Base-by-base conservation (phyloP, 345 rosid genomes). In the Camelina neglecta region DNA sequence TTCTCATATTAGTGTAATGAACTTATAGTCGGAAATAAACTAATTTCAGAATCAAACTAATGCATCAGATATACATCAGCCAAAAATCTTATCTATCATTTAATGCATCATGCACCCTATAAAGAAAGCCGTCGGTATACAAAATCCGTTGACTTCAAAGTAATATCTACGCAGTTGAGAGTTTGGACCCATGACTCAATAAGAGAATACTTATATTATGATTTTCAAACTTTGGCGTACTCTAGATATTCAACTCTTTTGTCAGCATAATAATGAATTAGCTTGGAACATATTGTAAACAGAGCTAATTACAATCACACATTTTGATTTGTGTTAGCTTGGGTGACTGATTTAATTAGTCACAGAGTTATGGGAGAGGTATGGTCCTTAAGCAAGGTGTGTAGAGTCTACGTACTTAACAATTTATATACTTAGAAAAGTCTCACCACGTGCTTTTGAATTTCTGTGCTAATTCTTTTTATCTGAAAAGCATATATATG, bases 371-470 rank as follows among this genome's bases (percentile, higher is more conserved):
- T 7, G 7, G 9, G 9, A 7, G 38, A 35, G 8, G 7, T 18
- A 38, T 38, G 41, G 69, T 29, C 5, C 41, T 29, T 57, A 44
- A 51, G 62, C 33, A 29, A 18, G 31, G 15, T 21, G 50, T 36
- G 41, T 60, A 49, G 61, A 67, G 61, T 59, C 38, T 45, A 75
- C 79, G 49, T 61, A 29, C 31, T 29, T 29, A 29, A 29, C 18
- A 60, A 3, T 39, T 65, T 41, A 16, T 29, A 56, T 13, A 65
- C 56, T 44, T 38, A 68, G 29, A 68, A 75, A 67, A 67, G 79
- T 75, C 79, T 29, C 26, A 75, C 29, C 79, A 68, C 69, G 69
- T 68, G 79, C 48, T 68, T 42, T 51, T 60, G 79, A 67, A 36
- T 24, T 58, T 59, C 0, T 75, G 60, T 50, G 58, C 18, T 49